A percentile compares a stretch with the other conserved stretches of the same genome.
Conservation (phyloP, 805 yeast species). For the Candida golubevii region DNA sequence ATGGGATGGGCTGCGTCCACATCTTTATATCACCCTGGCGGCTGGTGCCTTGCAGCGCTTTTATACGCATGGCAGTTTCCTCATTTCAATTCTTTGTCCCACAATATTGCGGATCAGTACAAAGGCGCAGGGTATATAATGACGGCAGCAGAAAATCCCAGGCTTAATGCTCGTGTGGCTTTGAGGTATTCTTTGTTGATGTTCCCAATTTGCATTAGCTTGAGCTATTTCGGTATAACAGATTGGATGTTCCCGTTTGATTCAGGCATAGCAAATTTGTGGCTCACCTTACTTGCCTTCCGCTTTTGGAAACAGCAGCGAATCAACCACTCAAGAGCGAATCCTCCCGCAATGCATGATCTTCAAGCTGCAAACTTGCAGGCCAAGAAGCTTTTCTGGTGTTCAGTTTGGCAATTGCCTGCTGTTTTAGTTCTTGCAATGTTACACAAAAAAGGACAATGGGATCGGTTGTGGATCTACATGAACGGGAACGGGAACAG, state of each 20-base stretch:
- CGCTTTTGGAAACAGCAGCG: slow-evolving; percentile 85
- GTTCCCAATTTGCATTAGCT: slow-evolving; percentile 89
- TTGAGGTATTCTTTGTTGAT: slow-evolving; percentile 83
- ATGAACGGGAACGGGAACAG: slow-evolving; percentile 10
- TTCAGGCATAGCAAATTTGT: slow-evolving; percentile 74
- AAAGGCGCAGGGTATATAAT: slow-evolving; percentile 93
- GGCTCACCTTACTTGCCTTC: slow-evolving; percentile 78
- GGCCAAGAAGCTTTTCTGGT: slow-evolving; percentile 89
- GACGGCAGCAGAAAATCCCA: slow-evolving; percentile 93
- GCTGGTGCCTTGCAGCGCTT: slow-evolving; percentile 89
- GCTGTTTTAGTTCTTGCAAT: slow-evolving; percentile 85
- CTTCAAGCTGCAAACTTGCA: slow-evolving; percentile 55
- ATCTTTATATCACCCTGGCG: slow-evolving; percentile 78
- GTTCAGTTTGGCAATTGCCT: slow-evolving; percentile 91
- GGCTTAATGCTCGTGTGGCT: slow-evolving; percentile 88
- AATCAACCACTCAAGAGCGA: slow-evolving; percentile 44
- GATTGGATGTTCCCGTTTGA: slow-evolving; percentile 81
- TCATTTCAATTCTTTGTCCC: slow-evolving; percentile 89
- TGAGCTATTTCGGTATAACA: slow-evolving; percentile 73
- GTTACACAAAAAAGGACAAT: slow-evolving; percentile 91
- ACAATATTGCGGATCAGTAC: slow-evolving; percentile 83
- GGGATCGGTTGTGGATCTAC: slow-evolving; percentile 58
- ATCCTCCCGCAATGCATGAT: slow-evolving; percentile 51
- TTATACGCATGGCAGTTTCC: slow-evolving; percentile 99
- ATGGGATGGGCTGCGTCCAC: slow-evolving; percentile 98